Evolutionary conservation across 495 filamentous ascomycete genomes (phyloP).

Genomic region (Annulohypoxylon maeteangense): DNA sequence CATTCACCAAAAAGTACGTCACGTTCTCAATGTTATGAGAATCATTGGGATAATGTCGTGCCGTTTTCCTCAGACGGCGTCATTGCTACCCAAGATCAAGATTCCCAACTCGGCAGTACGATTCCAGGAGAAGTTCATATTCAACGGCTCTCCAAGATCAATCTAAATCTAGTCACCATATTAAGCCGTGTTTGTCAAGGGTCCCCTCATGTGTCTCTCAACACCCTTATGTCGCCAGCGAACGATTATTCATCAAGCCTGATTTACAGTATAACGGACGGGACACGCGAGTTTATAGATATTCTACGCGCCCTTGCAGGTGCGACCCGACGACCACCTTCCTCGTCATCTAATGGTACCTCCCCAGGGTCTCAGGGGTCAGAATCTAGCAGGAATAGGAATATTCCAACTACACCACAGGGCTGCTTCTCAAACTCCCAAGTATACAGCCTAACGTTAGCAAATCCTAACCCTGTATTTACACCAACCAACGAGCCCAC

Average conservation of each 20-base stretch:
- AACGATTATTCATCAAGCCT: constrained; percentile 12
- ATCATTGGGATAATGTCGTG: not conserved
- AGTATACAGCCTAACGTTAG: not conserved
- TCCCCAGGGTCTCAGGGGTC: not conserved
- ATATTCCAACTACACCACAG: not conserved
- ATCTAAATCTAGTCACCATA: constrained; percentile 23
- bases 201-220: constrained; percentile 14
- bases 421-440: not conserved
- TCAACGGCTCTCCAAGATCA: constrained; percentile 34
- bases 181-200: constrained; percentile 16
- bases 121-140: constrained; percentile 4
- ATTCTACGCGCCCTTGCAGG: constrained; percentile 18
- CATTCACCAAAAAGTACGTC: not conserved
- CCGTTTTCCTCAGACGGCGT: not conserved
- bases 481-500: not conserved
- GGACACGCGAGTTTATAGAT: constrained; percentile 28
- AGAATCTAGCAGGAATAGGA: not conserved
- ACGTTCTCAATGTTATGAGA: not conserved
- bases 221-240: constrained; percentile 12
- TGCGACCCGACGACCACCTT: not conserved
- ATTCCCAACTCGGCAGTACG: not conserved
- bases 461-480: not conserved
- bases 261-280: constrained; percentile 21
- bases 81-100: not conserved
- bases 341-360: not conserved